Conservation (phyloP, 805 yeast species). For the Pichia nanzhaoensis region DNA sequence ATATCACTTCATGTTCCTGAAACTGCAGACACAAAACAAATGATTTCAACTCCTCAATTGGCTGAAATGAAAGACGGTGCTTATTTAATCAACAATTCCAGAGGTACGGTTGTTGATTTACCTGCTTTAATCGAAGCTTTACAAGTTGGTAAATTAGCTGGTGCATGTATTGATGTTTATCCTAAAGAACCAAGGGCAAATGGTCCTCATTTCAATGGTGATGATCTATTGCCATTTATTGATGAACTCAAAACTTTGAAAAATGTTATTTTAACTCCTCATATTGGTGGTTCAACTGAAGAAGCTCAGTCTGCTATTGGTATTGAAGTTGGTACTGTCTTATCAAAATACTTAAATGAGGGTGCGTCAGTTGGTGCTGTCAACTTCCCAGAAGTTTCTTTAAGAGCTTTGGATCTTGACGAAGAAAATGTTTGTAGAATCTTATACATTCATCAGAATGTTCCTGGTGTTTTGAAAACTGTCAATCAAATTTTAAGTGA, state of each 20-base stretch:
- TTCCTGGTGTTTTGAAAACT: conserved; percentile 96
- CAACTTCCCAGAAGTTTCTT: conserved; percentile 96
- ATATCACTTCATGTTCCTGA: conserved; percentile 94
- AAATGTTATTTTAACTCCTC: conserved; percentile 92
- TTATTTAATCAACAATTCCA: conserved; percentile 88
- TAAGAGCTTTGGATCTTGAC: conserved; percentile 81
- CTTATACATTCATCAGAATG: conserved; percentile 92
- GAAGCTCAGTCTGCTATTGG: conserved; percentile 99
- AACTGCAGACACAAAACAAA: conserved; percentile 82
- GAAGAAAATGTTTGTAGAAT: conserved; percentile 89
- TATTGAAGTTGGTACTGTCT: conserved; percentile 82
- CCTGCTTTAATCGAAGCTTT: conserved; percentile 89
- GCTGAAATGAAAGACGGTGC: conserved; percentile 96
- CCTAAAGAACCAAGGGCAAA: conserved; percentile 97
- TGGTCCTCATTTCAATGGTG: conserved; percentile 71
- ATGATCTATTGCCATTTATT: conserved; percentile 70
- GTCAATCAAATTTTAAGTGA: conserved; percentile 92
- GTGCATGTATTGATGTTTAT: conserved; percentile 94
- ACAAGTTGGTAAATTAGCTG: conserved; percentile 90
- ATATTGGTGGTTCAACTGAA: conserved; percentile 98
- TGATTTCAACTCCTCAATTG: conserved; percentile 85
- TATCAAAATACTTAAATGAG: conserved; percentile 89
- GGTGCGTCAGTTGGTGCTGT: conserved; percentile 94
- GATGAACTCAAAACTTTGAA: conserved; percentile 74
- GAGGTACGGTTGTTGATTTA: conserved; percentile 97